phyloP scores from a whole-genome alignment of 305 asterid genomes.

The Lippia alba region DNA sequence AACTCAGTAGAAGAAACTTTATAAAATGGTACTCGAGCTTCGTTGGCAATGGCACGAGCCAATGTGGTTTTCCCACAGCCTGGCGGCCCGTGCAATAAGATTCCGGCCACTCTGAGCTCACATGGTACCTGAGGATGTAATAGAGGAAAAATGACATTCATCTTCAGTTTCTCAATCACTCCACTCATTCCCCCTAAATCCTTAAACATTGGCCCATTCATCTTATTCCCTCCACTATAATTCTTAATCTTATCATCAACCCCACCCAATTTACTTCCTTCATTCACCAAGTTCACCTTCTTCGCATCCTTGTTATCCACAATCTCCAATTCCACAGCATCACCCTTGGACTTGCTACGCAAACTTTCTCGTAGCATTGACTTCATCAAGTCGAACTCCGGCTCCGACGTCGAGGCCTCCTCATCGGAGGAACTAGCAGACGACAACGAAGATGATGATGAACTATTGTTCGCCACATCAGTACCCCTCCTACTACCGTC shows the following conservation, averaged over 20 bases:
- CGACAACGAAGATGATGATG: constrained; percentile 53
- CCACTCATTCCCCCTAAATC: constrained; percentile 86
- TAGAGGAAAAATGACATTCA: constrained; percentile 77
- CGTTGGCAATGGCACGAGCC: constrained; percentile 97
- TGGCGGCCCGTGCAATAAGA: constrained; percentile 88
- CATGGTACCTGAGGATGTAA: constrained; percentile 62
- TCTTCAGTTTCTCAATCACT: constrained; percentile 68
- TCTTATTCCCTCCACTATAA: constrained; percentile 13
- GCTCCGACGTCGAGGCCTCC: constrained; percentile 55
- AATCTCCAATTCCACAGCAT: constrained; percentile 57
- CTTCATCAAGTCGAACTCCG: constrained; percentile 73
- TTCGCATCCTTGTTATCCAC: constrained; percentile 44
- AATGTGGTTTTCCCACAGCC: constrained; percentile 95
- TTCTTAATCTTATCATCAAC: constrained; percentile 23
- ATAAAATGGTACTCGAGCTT: constrained; percentile 77
- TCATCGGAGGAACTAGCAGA: constrained; percentile 49
- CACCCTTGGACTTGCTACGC: constrained; percentile 31
- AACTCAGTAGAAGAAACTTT: constrained; percentile 85
- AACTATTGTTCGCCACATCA: constrained; percentile 28
- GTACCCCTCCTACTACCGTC: constrained; percentile 32
- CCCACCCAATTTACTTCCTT: constrained; percentile 32
- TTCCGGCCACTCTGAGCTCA: constrained; percentile 74
- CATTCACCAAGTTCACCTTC: constrained; percentile 45
- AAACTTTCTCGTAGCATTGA: constrained; percentile 42
- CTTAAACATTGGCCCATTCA: constrained; percentile 62